Percentiles rank a stretch among this genome's conserved stretches.
phyloP scores from a whole-genome alignment of 1,139 yeast species.

The Waltiozyma solani region DNA sequence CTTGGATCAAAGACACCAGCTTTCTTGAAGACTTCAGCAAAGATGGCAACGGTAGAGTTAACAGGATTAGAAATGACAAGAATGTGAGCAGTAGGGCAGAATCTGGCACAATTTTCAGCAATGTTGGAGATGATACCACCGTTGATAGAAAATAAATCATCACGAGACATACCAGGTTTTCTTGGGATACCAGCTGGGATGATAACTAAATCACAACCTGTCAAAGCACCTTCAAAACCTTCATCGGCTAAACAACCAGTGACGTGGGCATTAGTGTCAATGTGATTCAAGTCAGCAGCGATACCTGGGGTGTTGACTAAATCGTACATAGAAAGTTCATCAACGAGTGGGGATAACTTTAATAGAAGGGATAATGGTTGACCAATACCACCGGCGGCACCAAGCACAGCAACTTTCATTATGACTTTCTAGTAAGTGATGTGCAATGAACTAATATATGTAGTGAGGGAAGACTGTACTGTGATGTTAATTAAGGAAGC shows the following conservation, averaged over 20 bases:
- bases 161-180: conserved; percentile 98
- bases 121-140: conserved; percentile 83
- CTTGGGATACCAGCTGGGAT: conserved; percentile 97
- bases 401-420: conserved; percentile 58
- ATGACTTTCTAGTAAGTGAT: not conserved
- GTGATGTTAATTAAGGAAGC: not conserved
- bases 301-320: conserved; percentile 90
- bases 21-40: conserved; percentile 74
- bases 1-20: conserved; percentile 69
- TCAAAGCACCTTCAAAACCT: conserved; percentile 48
- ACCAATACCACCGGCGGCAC: conserved; percentile 89
- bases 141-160: conserved; percentile 87
- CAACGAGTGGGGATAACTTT: conserved; percentile 44
- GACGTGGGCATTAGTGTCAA: conserved; percentile 71
- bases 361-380: conserved; percentile 84
- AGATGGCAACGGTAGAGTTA: conserved; percentile 91
- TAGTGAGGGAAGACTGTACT: not conserved
- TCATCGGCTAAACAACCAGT: conserved; percentile 62
- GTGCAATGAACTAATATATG: not conserved
- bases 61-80: conserved; percentile 90
- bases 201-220: conserved; percentile 66
- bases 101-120: conserved; percentile 68
- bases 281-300: conserved; percentile 84
- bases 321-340: conserved; percentile 73
- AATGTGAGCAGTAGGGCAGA: conserved; percentile 67